These are phyloP conservation scores for Fusarium setosum DNA, from an alignment of 2,329 filamentous ascomycete species.

Conservation along the genomic window DNA sequence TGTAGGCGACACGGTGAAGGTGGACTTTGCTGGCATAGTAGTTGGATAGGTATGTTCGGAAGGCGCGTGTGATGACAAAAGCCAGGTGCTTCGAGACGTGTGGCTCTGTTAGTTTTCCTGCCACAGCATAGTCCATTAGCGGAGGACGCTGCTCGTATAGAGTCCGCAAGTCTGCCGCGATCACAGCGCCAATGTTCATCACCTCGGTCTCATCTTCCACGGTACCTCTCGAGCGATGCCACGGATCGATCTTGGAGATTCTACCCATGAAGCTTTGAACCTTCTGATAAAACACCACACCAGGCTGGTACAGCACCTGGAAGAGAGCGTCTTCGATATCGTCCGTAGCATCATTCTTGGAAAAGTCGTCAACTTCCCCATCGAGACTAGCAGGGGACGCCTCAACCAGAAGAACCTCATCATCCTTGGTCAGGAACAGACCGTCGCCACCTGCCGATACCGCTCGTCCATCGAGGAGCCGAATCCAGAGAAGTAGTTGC, in stretches of 20 bases:
- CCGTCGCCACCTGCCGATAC: constrained; percentile 68
- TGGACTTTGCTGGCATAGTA: constrained; percentile 67
- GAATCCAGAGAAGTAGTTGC: constrained; percentile 64
- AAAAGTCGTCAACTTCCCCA: constrained; percentile 41
- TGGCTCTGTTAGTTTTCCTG: constrained; percentile 60
- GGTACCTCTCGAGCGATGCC: constrained; percentile 65
- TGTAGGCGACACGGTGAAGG: constrained; percentile 68
- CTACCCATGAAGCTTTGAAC: constrained; percentile 68
- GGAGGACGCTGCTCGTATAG: constrained; percentile 63
- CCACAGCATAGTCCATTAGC: constrained; percentile 67
- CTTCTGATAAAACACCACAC: constrained; percentile 67
- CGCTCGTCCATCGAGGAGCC: constrained; percentile 65
- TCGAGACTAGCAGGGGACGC: constrained; percentile 55
- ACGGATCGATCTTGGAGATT: constrained; percentile 67
- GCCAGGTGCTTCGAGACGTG: constrained; percentile 62
- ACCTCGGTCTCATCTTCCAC: constrained; percentile 69
- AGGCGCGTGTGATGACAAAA: constrained; percentile 62
- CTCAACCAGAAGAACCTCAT: constrained; percentile 58
- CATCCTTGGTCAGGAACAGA: constrained; percentile 60
- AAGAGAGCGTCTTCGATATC: constrained; percentile 64
- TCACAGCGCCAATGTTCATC: constrained; percentile 64
- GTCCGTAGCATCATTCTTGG: constrained; percentile 39
- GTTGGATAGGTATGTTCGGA: constrained; percentile 66
- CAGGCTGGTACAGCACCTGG: constrained; percentile 65
- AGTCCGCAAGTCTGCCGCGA: constrained; percentile 60